Evolutionary conservation across 108 stramenopile species (phyloP), one percentile per base, ranked within the genome.

Genomic region (Skeletonema potamos): DNA sequence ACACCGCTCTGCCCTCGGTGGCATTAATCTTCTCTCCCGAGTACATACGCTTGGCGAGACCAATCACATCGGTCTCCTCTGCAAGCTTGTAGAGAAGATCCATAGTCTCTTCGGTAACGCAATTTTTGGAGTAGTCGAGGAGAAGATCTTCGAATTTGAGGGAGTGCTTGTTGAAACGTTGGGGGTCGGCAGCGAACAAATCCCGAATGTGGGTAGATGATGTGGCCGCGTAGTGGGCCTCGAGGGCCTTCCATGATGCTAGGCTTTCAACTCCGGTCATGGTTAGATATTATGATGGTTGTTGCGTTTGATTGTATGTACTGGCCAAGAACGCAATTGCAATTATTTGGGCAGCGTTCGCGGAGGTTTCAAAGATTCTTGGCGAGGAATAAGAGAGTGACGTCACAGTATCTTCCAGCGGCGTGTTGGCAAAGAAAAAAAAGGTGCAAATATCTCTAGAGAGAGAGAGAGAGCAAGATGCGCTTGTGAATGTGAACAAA

Each of bases 91-190:
- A 89, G 17, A 98, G 80, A 27, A 86, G 70, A 59, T 87, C 88
- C 96, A 96, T 93, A 27, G 96, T 97, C 69, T 94, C 91, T 55
- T 87, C 85, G 43, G 87, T 89, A 51, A 96, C 89, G 43, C 89
- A 87, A 70, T 99, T 97, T 68, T 97, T 90, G 64, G 93, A 92
- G 83, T 87, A 99, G 80, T 99, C 98, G 41, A 99, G 69, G 7
- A 96, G 68, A 63, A 99, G 86, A 36, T 92, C 93, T 67, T 93
- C 89, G 77, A 92, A 89, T 56, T 83, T 84, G 62, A 85, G 46
- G 33, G 72, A 79, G 62, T 85, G 79, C 51, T 86, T 84, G 71
- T 74, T 69, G 86, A 92, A 92, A 27, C 91, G 85, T 3, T 82
- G 66, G 22, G 88, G 59, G 55, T 92, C 88, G n/a, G 74, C 46